Base-by-base conservation (phyloP, 2,329 filamentous ascomycete species). In the Arthrobotrys pseudoclavata region DNA sequence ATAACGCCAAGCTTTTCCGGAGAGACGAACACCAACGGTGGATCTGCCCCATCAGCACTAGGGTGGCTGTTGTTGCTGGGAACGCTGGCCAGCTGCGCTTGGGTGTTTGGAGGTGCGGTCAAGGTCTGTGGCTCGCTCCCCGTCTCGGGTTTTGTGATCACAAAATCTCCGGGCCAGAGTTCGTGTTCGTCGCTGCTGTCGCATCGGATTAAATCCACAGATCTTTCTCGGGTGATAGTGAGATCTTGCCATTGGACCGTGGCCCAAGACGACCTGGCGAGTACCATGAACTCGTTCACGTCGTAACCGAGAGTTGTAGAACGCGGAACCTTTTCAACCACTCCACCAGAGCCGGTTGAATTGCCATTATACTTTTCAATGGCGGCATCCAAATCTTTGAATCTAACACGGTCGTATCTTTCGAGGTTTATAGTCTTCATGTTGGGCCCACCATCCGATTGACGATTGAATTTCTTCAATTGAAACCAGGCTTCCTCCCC, bases 201-300 rank as follows among this genome's bases (percentile, higher is more conserved):
- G 66, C 88, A 86, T 0, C 86, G 86, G 3, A 87, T 82, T 3
- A 90, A 80, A 5, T 84, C 81, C 7, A 84, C 85, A 48, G 86
- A 85, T 12, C 82, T 64, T 47, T 88, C 84, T 29, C 84, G 83
- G 0, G 87, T 87, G 31, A 86, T 83, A 7, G 85, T 85, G 15
- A 87, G 84, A 80, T 90, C 87, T 80, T 90, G 88, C 89, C 89
- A 90, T 76, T 86, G 86, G 3, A 90, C 86, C 0, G 83, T 86
- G 12, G 86, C 86, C n/a, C 83, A 82, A 1, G 87, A 87, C 20
- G 83, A 83, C 10, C 86, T 86, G 34, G 84, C 84, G 62, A 86
- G 83, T 63, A 90, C 84, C 12, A 86, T 84, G 79, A 87, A 89
- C 1, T 88, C 85, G 76, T 90, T 90, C 79, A 89, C 82, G 79